phyloP scores from a whole-genome alignment of 2,329 filamentous ascomycete genomes.

The Aphanocladium album region DNA sequence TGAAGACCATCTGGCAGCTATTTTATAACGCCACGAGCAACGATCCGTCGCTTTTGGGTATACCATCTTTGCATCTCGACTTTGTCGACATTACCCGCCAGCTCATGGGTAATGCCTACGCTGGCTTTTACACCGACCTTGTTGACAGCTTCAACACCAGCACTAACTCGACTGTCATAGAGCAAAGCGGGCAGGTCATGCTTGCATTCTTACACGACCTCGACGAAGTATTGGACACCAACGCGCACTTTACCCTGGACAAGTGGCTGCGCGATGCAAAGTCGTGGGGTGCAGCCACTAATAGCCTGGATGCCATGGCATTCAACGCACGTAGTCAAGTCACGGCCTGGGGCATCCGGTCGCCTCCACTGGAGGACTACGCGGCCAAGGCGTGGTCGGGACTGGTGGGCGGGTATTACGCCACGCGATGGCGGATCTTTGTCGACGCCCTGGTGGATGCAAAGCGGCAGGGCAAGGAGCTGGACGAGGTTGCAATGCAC shows the following conservation, averaged over 20 bases:
- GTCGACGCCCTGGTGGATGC: constrained; percentile 31
- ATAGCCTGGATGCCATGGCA: constrained; percentile 13
- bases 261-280: constrained; percentile 37
- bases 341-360: constrained; percentile 44
- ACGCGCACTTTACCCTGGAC: constrained; percentile 34
- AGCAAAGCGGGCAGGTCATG: not conserved
- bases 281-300: constrained; percentile 21
- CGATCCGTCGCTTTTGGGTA: not conserved
- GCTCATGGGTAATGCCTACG: not conserved
- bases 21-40: not conserved
- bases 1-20: not conserved
- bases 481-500: not conserved
- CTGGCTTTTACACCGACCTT: not conserved
- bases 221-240: not conserved
- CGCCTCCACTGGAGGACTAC: constrained; percentile 42
- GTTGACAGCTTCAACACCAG: not conserved
- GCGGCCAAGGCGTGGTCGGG: constrained; percentile 45
- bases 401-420: constrained; percentile 41
- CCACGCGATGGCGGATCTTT: constrained; percentile 42
- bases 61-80: not conserved
- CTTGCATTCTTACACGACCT: not conserved
- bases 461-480: not conserved
- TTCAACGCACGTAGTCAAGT: constrained; percentile 46
- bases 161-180: not conserved
- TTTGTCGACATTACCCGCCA: constrained; percentile 5